Evolutionary conservation across 371 early-diverging fungal species (phyloP), one percentile per base, ranked within the genome.

Genomic region (Fennellomyces sp.): DNA sequence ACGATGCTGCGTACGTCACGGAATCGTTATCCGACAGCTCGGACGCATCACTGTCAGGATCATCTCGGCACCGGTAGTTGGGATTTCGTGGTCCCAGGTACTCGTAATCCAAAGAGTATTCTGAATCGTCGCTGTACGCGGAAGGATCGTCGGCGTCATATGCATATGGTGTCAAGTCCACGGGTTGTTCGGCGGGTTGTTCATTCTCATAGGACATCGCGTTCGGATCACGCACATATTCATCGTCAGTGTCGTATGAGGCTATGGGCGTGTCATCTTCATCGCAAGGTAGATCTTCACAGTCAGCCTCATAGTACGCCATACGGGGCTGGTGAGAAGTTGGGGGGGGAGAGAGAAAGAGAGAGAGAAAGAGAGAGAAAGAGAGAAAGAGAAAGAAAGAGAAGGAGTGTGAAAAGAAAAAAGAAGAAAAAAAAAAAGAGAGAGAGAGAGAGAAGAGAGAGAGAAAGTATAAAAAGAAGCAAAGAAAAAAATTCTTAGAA

Each of bases 101-200:
- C 36, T 80, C 80, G 38, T 80, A 80, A 29, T 80, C 80, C 6
- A 80, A 54, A 5, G 76, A 76, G 63, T 70, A 80, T 50, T 76
- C 74, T 11, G 80, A 80, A 47, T 64, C 61, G 27, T 67, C 68
- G 38, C 64, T 52, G 7, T 56, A 47, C 26, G 30, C 42, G 2
- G 42, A 5, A 49, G 49, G 49, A 49, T 49, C 49, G 49, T 49
- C 55, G 1, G 17, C 55, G 23, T 29, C 19, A 17, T 52, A 29
- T 13, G 17, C 33, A 19, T 33, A n/a, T n/a, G n/a, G n/a, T n/a
- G n/a, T n/a, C n/a, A n/a, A n/a, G n/a, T n/a, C n/a, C n/a, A n/a
- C n/a, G n/a, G n/a, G n/a, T n/a, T n/a, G n/a, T n/a, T n/a, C n/a
- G n/a, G n/a, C n/a, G n/a, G n/a, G n/a, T n/a, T n/a, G n/a, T n/a